Conservation (phyloP, 2,329 filamentous ascomycete genomes). For the Trichophyton schoenleinii region DNA sequence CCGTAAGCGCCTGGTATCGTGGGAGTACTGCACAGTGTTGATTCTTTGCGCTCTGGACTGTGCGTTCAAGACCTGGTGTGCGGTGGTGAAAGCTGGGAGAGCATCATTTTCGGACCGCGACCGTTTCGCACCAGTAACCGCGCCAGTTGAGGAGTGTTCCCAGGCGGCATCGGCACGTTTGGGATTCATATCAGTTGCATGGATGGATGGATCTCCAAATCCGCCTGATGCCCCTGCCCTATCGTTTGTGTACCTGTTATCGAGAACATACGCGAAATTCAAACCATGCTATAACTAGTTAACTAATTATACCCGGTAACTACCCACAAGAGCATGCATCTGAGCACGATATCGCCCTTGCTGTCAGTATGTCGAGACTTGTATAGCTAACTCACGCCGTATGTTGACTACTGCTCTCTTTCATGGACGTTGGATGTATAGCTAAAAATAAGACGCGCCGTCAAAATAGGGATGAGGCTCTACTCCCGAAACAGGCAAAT, state of each 20-base stretch:
- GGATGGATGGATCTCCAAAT: not conserved
- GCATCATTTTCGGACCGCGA: constrained; percentile 7
- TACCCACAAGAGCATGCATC: not conserved
- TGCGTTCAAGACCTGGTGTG: constrained; percentile 4
- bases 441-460: not conserved
- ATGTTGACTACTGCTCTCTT: not conserved
- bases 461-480: not conserved
- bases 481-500: not conserved
- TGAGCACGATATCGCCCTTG: not conserved
- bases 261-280: not conserved
- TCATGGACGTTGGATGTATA: not conserved
- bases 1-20: not conserved
- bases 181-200: not conserved
- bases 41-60: constrained; percentile 3
- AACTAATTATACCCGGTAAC: not conserved
- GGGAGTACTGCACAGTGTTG: constrained; percentile 24
- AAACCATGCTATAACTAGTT: no score
- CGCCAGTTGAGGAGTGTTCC: not conserved
- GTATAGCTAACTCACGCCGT: not conserved
- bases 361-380: not conserved
- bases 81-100: constrained; percentile 7
- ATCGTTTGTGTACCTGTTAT: not conserved
- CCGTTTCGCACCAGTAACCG: constrained; percentile 6
- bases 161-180: not conserved
- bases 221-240: not conserved